phyloP scores from a whole-genome alignment of 164 flowering plant species.

The Sedum album region DNA sequence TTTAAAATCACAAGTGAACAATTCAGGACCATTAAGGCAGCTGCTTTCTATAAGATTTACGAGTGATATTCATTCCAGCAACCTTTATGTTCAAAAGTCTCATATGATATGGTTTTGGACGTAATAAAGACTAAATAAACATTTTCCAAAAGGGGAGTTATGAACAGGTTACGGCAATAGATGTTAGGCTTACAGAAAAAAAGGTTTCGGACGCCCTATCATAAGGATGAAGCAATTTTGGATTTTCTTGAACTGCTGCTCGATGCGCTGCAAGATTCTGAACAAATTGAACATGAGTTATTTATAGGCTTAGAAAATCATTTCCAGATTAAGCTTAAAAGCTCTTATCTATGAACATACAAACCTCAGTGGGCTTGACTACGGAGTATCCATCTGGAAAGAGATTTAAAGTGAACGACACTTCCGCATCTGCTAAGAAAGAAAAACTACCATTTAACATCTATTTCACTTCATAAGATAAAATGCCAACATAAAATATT shows the following conservation, averaged over 20 bases:
- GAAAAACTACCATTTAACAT: not conserved
- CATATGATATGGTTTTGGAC: not conserved
- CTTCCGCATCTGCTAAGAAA: conserved; percentile 46
- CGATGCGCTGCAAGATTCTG: conserved; percentile 49
- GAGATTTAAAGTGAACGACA: conserved; percentile 75
- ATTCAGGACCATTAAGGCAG: not conserved
- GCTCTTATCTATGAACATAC: conserved; percentile 18
- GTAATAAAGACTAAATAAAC: not conserved
- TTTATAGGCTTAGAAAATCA: not conserved
- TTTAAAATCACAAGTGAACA: not conserved
- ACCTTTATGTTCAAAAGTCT: not conserved
- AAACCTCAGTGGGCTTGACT: conserved; percentile 73
- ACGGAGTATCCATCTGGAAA: conserved; percentile 82
- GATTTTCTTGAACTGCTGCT: conserved; percentile 38
- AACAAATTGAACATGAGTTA: conserved; percentile 7
- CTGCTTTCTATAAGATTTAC: not conserved
- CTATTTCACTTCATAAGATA: not conserved
- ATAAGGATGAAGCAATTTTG: conserved; percentile 69
- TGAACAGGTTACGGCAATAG: not conserved
- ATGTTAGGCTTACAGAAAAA: conserved; percentile 50
- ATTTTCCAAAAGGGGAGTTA: not conserved
- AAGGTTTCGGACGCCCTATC: conserved; percentile 78
- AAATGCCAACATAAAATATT: conserved; percentile 5
- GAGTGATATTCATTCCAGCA: not conserved
- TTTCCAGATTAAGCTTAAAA: not conserved